phyloP scores from a whole-genome alignment of 176 grass and related monocot genomes.

The Tillandsia leiboldiana region DNA sequence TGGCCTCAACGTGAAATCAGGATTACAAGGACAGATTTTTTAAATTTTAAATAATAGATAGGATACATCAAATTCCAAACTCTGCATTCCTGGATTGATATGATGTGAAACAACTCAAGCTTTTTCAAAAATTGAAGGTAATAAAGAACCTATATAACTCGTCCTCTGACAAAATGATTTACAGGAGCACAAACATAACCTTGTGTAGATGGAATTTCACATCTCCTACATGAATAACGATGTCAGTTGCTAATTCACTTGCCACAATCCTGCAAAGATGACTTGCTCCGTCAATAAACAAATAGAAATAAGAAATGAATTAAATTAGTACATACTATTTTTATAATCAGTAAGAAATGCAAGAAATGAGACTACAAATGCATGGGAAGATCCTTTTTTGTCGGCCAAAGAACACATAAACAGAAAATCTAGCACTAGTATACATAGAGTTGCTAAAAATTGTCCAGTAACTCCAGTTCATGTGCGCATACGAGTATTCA shows the following conservation, averaged over 20 bases:
- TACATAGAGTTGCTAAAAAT: too few relatives aligned
- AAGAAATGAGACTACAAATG: too few relatives aligned
- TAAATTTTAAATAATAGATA: too few relatives aligned
- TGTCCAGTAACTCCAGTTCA: too few relatives aligned
- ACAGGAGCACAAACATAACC: slow-evolving; percentile 34
- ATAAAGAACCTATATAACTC: not conserved
- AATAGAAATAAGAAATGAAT: slow-evolving; percentile 6
- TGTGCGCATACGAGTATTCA: too few relatives aligned
- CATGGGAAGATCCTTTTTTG: too few relatives aligned
- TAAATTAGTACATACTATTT: not conserved
- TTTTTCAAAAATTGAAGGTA: not conserved
- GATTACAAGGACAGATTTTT: too few relatives aligned
- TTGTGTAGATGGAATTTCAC: slow-evolving; percentile 90
- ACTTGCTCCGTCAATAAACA: slow-evolving; percentile 16
- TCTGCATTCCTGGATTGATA: not conserved
- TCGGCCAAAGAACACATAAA: too few relatives aligned
- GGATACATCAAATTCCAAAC: too few relatives aligned
- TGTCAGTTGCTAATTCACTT: slow-evolving; percentile 59
- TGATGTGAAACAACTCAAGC: not conserved
- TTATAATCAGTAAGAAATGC: too few relatives aligned
- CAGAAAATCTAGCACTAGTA: too few relatives aligned
- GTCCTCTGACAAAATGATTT: slow-evolving; percentile 8
- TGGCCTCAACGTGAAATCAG: too few relatives aligned
- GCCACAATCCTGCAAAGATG: slow-evolving; percentile 59
- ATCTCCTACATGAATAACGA: slow-evolving; percentile 60